A percentile compares a stretch with the other conserved stretches of the same genome.
Evolutionary conservation across 345 rosid species (phyloP).

Genomic region (Sonneratia alba): DNA sequence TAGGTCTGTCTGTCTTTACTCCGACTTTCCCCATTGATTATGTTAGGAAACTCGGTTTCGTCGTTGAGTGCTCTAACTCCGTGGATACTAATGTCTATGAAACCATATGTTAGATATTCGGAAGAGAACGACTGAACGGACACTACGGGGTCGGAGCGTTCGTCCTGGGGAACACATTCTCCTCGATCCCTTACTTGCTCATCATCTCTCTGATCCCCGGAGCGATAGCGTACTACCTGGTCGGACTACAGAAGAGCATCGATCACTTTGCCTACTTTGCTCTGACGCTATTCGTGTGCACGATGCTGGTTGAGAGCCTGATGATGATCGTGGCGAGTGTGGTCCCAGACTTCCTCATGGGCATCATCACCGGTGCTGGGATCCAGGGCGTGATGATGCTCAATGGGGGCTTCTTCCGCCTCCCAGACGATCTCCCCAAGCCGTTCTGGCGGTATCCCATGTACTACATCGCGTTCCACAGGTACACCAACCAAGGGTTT

Average conservation of each 20-base stretch:
- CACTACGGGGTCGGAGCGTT: slow-evolving; percentile 42
- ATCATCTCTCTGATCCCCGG: slow-evolving; percentile 36
- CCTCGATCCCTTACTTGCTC: slow-evolving; percentile 32
- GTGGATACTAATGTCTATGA: too few relatives aligned
- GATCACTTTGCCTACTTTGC: slow-evolving; percentile 35
- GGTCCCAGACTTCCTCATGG: slow-evolving; percentile 47
- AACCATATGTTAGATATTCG: slow-evolving; percentile 21
- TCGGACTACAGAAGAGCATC: slow-evolving; percentile 25
- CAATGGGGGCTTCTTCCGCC: slow-evolving; percentile 36
- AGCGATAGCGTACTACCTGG: slow-evolving; percentile 34
- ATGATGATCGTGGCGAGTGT: slow-evolving; percentile 54
- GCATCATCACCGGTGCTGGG: slow-evolving; percentile 44
- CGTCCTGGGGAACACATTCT: slow-evolving; percentile 39
- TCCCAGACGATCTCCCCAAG: slow-evolving; percentile 32
- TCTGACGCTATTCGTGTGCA: slow-evolving; percentile 22
- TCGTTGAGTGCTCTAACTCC: too few relatives aligned
- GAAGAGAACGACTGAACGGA: slow-evolving; percentile 46
- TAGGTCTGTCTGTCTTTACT: slow-evolving; percentile 1
- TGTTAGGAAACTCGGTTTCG: too few relatives aligned
- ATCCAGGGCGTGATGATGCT: slow-evolving; percentile 45
- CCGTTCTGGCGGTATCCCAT: slow-evolving; percentile 39
- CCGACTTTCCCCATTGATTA: too few relatives aligned
- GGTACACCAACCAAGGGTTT: slow-evolving; percentile 23
- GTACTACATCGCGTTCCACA: slow-evolving; percentile 31
- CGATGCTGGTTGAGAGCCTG: slow-evolving; percentile 41